Base-by-base conservation (phyloP, 805 yeast genomes). In the Candida ipomoeae region DNA sequence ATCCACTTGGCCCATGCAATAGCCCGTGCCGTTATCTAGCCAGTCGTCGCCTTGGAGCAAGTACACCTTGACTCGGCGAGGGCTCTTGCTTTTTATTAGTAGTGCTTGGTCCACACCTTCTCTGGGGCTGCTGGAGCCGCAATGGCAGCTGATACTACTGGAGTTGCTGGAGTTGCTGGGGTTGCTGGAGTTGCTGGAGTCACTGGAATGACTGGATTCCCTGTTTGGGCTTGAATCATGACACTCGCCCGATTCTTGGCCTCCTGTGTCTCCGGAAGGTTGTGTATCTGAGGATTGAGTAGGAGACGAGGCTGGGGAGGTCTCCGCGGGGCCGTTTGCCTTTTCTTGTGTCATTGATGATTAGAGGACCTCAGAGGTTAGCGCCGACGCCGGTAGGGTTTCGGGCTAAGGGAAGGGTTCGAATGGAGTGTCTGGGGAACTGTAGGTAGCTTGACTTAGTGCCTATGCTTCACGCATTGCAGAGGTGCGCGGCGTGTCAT, bases 1-100 rank as follows among this genome's bases (percentile, higher is more conserved):
- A 51, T 73, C 75, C 13, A 62, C 62, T 55, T 83, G 84, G 6
- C 97, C 97, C 45, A 79, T 77, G 61, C 96, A 89, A 63, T 80
- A 85, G 0, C 99, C 98, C 0, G 97, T 90, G 17, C 97, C 98
- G 44, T 85, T 81, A 62, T 92, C 98, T 37, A 82, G 73, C 99
- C 99, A 92, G 58, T 81, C 85, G 44, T 85, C 91, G 29, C 87
- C 85, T 37, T 82, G 83, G 32, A 94, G 73, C 14, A 87, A 76
- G 63, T 92, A 94, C n/a, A 94, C 92, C 63, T 91, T 92, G 45
- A 92, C 99, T 55, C 97, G 73, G 62, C 90, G 80, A 11, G 90
- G 87, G 3, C 64, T 60, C 29, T 49, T 49, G 56, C 58, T 53
- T 32, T 56, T 40, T 31, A 56, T 46, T 14, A 35, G 40, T 34